Conservation (phyloP, 768 basidiomycete species). For the Phanerodontia chrysosporium region DNA sequence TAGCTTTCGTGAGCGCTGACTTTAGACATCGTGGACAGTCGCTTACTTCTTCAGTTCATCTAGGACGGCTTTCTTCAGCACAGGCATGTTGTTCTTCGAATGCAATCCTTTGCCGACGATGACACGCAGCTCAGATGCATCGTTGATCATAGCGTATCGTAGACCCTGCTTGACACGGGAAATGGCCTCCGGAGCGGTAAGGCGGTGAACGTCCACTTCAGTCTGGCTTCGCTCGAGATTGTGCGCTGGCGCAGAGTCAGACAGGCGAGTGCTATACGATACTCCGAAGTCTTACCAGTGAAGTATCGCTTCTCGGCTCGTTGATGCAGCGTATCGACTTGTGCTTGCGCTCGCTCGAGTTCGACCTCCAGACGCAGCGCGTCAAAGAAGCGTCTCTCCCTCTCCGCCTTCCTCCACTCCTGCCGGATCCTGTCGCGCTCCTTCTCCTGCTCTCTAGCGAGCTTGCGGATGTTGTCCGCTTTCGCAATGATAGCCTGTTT, state of each 20-base stretch:
- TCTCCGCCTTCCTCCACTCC: conserved; percentile 22
- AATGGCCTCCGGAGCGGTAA: conserved; percentile 29
- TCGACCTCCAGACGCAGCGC: conserved; percentile 28
- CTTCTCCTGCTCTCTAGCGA: conserved; percentile 25
- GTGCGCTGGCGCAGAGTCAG: conserved; percentile 21
- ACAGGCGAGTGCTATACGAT: too few relatives aligned
- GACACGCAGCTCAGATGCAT: conserved; percentile 27
- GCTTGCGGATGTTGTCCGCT: conserved; percentile 27
- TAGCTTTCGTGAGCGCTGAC: not conserved
- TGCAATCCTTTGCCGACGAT: conserved; percentile 32
- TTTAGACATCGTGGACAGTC: too few relatives aligned
- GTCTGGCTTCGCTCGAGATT: conserved; percentile 25
- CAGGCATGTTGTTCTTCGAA: conserved; percentile 26
- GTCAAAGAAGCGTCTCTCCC: conserved; percentile 19
- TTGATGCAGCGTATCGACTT: conserved; percentile 25
- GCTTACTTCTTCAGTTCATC: conserved; percentile 25
- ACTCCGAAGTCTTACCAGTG: conserved; percentile 22
- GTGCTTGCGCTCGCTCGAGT: conserved; percentile 25
- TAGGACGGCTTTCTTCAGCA: conserved; percentile 29
- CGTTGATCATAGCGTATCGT: conserved; percentile 25
- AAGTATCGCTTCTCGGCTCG: conserved; percentile 32
- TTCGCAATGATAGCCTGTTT: conserved; percentile 20
- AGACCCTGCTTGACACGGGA: conserved; percentile 28
- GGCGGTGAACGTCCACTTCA: conserved; percentile 33
- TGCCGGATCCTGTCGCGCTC: conserved; percentile 19